Percentiles rank a stretch among this genome's conserved stretches.
These are phyloP conservation scores for Blastobotrys chiropterorum DNA, from an alignment of 805 yeast genomes.

Conservation along the genomic window DNA sequence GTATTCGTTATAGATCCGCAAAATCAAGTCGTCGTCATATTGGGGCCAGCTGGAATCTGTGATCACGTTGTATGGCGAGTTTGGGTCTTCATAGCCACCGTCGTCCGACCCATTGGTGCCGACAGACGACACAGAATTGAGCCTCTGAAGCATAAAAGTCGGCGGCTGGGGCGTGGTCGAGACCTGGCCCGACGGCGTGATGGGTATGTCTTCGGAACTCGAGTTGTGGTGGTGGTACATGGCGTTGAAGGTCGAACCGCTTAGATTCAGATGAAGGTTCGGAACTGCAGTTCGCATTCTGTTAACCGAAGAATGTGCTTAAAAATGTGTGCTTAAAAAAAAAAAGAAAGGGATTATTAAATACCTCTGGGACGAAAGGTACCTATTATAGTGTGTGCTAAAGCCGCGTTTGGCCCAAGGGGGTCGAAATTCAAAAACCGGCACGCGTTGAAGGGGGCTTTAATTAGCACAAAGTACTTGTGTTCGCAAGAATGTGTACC, in stretches of 20 bases:
- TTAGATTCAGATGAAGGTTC: conserved; percentile 1
- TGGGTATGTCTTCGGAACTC: conserved; percentile 11
- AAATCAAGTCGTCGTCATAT: conserved; percentile 37
- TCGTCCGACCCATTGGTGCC: conserved; percentile 27
- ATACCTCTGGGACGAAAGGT: background rate
- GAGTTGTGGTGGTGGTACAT: conserved; percentile 1
- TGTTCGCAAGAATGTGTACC: too few species aligned
- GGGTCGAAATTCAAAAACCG: background rate
- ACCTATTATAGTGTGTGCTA: background rate
- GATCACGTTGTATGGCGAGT: background rate
- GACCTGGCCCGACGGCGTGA: conserved; percentile 19
- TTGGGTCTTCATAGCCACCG: conserved; percentile 1
- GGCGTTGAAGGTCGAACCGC: background rate
- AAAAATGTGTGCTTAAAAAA: too few species aligned
- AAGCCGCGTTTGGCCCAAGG: background rate
- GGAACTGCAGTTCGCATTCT: conserved; percentile 1
- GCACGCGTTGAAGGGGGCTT: background rate
- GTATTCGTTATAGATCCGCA: conserved; percentile 42
- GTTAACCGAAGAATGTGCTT: background rate
- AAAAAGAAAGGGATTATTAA: background rate
- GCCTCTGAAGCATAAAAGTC: conserved; percentile 18
- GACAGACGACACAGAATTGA: conserved; percentile 24
- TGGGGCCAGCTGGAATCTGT: conserved; percentile 23
- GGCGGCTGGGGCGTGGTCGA: conserved; percentile 14
- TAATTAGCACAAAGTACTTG: too few species aligned